Evolutionary conservation across 2,329 filamentous ascomycete genomes (phyloP).

Genomic region (Fusarium nygamai): DNA sequence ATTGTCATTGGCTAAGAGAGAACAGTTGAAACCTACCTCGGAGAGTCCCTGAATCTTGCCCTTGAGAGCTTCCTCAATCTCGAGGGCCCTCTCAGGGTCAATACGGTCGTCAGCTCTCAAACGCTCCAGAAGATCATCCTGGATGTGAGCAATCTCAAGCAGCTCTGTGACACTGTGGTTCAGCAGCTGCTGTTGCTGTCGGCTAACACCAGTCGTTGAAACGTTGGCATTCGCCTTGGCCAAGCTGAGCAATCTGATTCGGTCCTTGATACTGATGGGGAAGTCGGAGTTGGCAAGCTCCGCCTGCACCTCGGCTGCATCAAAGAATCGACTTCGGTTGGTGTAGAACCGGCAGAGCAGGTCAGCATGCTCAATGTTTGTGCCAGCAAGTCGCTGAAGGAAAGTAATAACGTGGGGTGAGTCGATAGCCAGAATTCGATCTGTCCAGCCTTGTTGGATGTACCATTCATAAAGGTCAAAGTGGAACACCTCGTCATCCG

Average conservation of each 20-base stretch:
- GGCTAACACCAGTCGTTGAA: slow-evolving; percentile 77
- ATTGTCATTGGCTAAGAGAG: background rate
- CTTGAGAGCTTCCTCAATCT: slow-evolving; percentile 76
- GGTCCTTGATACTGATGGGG: slow-evolving; percentile 78
- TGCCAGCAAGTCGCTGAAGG: slow-evolving; percentile 77
- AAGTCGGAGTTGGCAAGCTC: slow-evolving; percentile 87
- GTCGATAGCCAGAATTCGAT: slow-evolving; percentile 84
- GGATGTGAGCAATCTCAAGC: slow-evolving; percentile 92
- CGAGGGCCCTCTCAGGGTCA: slow-evolving; percentile 66
- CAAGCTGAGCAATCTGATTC: slow-evolving; percentile 88
- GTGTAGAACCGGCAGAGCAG: slow-evolving; percentile 93
- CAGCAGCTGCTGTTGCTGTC: slow-evolving; percentile 84
- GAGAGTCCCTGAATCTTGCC: slow-evolving; percentile 81
- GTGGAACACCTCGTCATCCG: slow-evolving; percentile 92
- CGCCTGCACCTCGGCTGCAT: slow-evolving; percentile 87
- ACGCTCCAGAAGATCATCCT: slow-evolving; percentile 87
- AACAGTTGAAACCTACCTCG: slow-evolving; percentile 65
- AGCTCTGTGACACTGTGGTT: slow-evolving; percentile 86
- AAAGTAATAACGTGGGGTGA: slow-evolving; percentile 89
- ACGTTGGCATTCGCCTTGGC: slow-evolving; percentile 94
- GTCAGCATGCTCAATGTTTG: slow-evolving; percentile 82
- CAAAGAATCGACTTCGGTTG: slow-evolving; percentile 82
- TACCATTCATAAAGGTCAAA: slow-evolving; percentile 99
- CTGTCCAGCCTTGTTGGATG: slow-evolving; percentile 82
- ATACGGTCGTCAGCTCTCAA: slow-evolving; percentile 79